Evolutionary conservation across 2,329 filamentous ascomycete species (phyloP).

Genomic region (Penicillium sp.): DNA sequence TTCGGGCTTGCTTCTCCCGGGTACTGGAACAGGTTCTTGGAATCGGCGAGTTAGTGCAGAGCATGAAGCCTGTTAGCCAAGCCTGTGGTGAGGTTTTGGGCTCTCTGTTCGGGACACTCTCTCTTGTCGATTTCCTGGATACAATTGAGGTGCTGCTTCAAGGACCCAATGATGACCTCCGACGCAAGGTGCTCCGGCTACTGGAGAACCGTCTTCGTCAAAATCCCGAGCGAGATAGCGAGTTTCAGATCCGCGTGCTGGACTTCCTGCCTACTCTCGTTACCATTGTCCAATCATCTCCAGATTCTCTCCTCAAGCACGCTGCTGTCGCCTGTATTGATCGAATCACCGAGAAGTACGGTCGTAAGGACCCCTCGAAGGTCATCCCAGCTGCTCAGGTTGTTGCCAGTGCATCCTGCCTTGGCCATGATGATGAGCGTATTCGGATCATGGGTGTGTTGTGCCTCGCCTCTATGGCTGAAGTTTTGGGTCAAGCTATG

Average conservation of each 20-base stretch:
- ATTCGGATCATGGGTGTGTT: conserved; percentile 83
- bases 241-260: conserved; percentile 70
- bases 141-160: conserved; percentile 81
- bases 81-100: conserved; percentile 69
- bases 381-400: conserved; percentile 74
- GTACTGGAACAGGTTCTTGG: conserved; percentile 67
- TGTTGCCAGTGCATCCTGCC: conserved; percentile 73
- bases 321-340: conserved; percentile 88
- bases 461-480: conserved; percentile 84
- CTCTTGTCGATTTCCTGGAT: conserved; percentile 85
- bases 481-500: conserved; percentile 82
- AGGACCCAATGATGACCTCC: conserved; percentile 71
- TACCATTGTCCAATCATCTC: conserved; percentile 71
- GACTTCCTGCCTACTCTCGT: conserved; percentile 79
- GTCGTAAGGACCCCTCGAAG: conserved; percentile 81
- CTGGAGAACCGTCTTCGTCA: conserved; percentile 77
- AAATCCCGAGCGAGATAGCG: conserved; percentile 68
- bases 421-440: conserved; percentile 71
- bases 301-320: conserved; percentile 75
- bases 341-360: conserved; percentile 91
- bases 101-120: conserved; percentile 79
- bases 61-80: conserved; percentile 39
- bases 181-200: conserved; percentile 76
- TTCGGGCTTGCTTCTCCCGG: conserved; percentile 68
- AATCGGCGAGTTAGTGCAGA: conserved; percentile 59